phyloP scores from a whole-genome alignment of 176 grass and related monocot species.

The Lolium rigidum region DNA sequence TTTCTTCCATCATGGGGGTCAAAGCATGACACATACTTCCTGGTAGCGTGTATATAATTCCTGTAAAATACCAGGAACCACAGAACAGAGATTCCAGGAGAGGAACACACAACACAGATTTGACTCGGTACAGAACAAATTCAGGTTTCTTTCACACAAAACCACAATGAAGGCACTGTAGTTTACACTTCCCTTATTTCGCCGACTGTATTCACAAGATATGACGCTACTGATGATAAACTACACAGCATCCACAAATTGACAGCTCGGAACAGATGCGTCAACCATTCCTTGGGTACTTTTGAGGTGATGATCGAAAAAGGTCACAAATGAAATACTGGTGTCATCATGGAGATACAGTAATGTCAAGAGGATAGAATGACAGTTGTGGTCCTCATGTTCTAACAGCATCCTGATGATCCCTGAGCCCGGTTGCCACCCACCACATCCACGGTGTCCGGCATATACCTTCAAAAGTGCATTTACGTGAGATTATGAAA shows the following conservation, averaged over 20 bases:
- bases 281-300: slow-evolving; percentile 41
- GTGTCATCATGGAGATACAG: slow-evolving; percentile 35
- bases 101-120: no score
- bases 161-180: slow-evolving; percentile 29
- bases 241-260: slow-evolving; percentile 56
- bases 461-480: slow-evolving; percentile 65
- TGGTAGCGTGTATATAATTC: no score
- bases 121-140: background rate
- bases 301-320: slow-evolving; percentile 45
- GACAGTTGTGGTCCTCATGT: slow-evolving; percentile 9
- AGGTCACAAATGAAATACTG: slow-evolving; percentile 52
- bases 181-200: slow-evolving; percentile 61
- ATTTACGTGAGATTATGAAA: background rate
- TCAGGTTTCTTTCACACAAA: slow-evolving; percentile 25
- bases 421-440: slow-evolving; percentile 62
- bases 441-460: slow-evolving; percentile 83
- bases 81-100: no score
- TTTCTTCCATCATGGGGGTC: no score
- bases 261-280: slow-evolving; percentile 40
- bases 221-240: slow-evolving; percentile 48
- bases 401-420: slow-evolving; percentile 81
- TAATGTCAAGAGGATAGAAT: slow-evolving; percentile 1
- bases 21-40: no score
- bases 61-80: no score
- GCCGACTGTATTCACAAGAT: slow-evolving; percentile 58